Percentiles rank a stretch among this genome's conserved stretches.
These are phyloP conservation scores for Goniomonas avonlea DNA, from an alignment of 78 protist species.

Conservation along the genomic window DNA sequence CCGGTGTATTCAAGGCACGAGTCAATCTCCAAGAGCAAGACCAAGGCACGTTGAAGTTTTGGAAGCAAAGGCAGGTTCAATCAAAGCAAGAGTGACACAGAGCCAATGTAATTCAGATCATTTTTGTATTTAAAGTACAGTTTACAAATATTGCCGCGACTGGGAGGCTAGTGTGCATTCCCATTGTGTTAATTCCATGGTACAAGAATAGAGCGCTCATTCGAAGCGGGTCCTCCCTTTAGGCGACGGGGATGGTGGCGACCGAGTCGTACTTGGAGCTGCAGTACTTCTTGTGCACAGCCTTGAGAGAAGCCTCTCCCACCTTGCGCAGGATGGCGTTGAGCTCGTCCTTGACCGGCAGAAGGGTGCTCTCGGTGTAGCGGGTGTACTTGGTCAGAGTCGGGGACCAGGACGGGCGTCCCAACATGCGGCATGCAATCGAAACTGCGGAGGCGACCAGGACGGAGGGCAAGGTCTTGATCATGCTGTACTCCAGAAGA, in stretches of 20 bases:
- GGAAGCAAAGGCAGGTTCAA: too few species aligned
- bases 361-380: slow-evolving; percentile 15
- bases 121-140: too few species aligned
- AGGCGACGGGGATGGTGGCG: slow-evolving; percentile 5
- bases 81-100: too few species aligned
- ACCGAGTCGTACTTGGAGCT: slow-evolving; percentile 3
- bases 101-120: too few species aligned
- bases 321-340: not conserved
- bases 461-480: slow-evolving; percentile 73
- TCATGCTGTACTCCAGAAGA: slow-evolving; percentile 54
- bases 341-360: not conserved
- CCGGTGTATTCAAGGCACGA: too few species aligned
- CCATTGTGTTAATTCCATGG: too few species aligned
- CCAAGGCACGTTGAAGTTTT: too few species aligned
- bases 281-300: slow-evolving; percentile 34
- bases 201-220: too few species aligned
- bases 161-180: too few species aligned
- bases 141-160: too few species aligned
- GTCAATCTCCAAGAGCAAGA: too few species aligned
- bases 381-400: slow-evolving; percentile 10
- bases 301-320: not conserved
- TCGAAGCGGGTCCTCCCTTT: too few species aligned
- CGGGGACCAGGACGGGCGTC: slow-evolving; percentile 1
- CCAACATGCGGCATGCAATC: slow-evolving; percentile 55
- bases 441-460: slow-evolving; percentile 79